Evolutionary conservation across 768 basidiomycete genomes (phyloP).

Genomic region (Suillus decipiens): DNA sequence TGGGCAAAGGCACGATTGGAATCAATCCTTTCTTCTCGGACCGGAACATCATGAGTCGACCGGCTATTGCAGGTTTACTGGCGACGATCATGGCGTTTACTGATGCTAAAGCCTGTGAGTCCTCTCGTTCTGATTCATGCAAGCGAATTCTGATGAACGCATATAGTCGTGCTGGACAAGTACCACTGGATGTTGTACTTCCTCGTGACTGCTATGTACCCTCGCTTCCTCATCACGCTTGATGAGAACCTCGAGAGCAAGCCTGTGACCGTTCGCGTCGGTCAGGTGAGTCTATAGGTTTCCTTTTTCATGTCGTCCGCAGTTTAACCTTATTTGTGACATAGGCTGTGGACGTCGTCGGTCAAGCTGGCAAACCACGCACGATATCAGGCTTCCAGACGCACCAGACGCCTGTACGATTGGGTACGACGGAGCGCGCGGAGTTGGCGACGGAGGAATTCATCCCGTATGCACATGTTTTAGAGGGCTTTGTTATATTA

Average conservation of each 20-base stretch:
- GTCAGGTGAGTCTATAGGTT: constrained; percentile 57
- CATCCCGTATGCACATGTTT: constrained; percentile 84
- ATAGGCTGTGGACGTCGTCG: constrained; percentile 95
- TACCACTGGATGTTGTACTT: constrained; percentile 99
- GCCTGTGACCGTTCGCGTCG: constrained; percentile 93
- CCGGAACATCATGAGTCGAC: constrained; percentile 83
- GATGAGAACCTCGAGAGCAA: constrained; percentile 86
- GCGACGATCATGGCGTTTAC: constrained; percentile 91
- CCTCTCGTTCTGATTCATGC: neutral
- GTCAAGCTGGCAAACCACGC: constrained; percentile 95
- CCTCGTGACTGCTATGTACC: constrained; percentile 95
- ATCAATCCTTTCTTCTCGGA: constrained; percentile 97
- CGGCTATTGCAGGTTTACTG: constrained; percentile 87
- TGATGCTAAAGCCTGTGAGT: constrained; percentile 90
- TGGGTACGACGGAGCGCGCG: constrained; percentile 92
- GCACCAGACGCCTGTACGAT: constrained; percentile 92
- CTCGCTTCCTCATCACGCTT: constrained; percentile 95
- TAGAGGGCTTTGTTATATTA: constrained; percentile 92
- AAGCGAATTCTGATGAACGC: neutral
- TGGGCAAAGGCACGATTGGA: constrained; percentile 98
- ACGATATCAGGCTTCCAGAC: constrained; percentile 99
- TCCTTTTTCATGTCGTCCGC: neutral
- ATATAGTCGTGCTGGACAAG: constrained; percentile 87
- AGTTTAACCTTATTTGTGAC: constrained; percentile 9
- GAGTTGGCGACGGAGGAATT: constrained; percentile 97